Evolutionary conservation across 345 rosid genomes (phyloP), one percentile per base, ranked within the genome.

Genomic region (Murraya koenigii): DNA sequence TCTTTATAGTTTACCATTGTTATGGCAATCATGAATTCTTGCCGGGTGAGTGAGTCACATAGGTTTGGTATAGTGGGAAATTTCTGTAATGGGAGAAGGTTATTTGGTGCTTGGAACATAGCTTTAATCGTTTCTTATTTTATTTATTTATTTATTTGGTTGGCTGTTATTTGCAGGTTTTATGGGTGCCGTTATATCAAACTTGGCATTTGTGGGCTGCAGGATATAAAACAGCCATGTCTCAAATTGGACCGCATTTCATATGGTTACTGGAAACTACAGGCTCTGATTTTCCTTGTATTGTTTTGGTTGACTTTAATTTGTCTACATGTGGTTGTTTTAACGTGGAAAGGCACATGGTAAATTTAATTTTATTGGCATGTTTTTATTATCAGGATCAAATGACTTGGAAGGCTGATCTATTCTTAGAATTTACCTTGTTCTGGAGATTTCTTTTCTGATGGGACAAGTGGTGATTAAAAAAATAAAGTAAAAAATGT

Each of bases 181-280:
- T 70, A 94, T 96, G 99, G 99, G 99, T 66, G 97, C 98, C 28
- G 93, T 95, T 97, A 93, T 95, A 74, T 95, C 98, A 59, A 95
- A 94, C 87, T 80, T 94, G 84, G 98, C 98, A 44, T 95, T 95
- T 73, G 97, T 96, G 99, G 99, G 86, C 87, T 6, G 92, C 91
- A 30, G 99, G 99, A 64, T 96, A 87, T 85, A 79, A 90, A 33
- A 88, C 75, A 66, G 97, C 99, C 35, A 64, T 96, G 32, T 78
- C 97, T 64, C 83, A 90, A 71, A 69, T 96, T 44, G 99, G 99
- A 76, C 97, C 99, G 9, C 92, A 92, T 62, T 87, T 96, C 75
- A 71, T 92, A 35, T 85, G 98, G 98, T 96, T 90, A 90, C 5
- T 36, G 28, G 67, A 65, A 55, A 74, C 36, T 64, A 33, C 49